Base-by-base conservation (phyloP, 1,284 basidiomycete species). In the Tilletia caries region DNA sequence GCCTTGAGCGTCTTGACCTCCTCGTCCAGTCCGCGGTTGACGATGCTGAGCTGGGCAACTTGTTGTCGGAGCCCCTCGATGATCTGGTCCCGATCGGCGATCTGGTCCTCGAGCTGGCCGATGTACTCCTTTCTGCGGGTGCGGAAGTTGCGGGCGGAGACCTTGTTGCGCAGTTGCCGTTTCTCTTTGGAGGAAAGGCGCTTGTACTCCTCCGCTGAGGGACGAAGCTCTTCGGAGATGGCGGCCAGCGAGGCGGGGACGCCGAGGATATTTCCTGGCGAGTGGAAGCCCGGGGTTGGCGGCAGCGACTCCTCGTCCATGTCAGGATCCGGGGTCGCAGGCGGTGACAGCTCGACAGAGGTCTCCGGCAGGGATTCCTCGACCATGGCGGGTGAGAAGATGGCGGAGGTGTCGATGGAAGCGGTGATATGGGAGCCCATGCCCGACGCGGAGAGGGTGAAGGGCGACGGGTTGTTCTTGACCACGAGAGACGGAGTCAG, bases 141-240 rank as follows among this genome's bases (percentile, higher is more conserved):
- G 34, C 95, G 87, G 86, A 98, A 97, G 82, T 95, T 96, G 71
- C 95, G 87, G 1, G 95, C 95, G 76, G 90, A 92, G 73, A 98
- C 95, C 89, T 98, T 98, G 86, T 98, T 98, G 70, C 95, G 86
- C 48, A 98, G 86, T 84, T 98, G 95, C 20, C 95, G 86, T 85
- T 98, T 98, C 85, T 98, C 95, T 85, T 97, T 98, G 82, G 89
- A 91, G 23, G 89, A 89, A 87, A 98, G 91, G 85, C 93, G 96
- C 84, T 92, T 91, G 86, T 97, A 97, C 77, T 95, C 93, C 77
- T 97, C 94, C 0, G 93, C 91, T 20, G 89, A 89, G 0, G 91
- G 92, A 68, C 67, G 84, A 87, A 77, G 89, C 23, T 44, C 64
- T 25, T 44, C 64, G 12, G 65, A 34, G 10, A 66, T 50, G 46